Percentiles rank a stretch among this genome's conserved stretches.
Evolutionary conservation across 2,329 filamentous ascomycete genomes (phyloP).

Genomic region (Alternaria longipes): DNA sequence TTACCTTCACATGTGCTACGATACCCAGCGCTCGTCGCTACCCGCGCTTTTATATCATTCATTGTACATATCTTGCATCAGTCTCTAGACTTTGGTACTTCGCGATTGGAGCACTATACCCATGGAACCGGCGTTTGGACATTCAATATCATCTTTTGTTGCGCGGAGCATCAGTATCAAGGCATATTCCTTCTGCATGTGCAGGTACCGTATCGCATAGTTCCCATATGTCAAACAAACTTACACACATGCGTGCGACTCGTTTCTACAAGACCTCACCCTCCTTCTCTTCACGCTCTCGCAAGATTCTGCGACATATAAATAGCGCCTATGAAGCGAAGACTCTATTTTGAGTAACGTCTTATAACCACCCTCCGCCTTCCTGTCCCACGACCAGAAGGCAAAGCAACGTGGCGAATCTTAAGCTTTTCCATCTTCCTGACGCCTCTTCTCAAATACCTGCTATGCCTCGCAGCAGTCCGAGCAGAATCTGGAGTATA

Average conservation of each 20-base stretch:
- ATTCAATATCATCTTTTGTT: not conserved
- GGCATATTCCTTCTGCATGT: not conserved
- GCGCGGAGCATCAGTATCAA: not conserved
- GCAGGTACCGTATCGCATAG: not conserved
- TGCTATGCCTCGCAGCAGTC: conserved; percentile 10
- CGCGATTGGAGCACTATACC: not conserved
- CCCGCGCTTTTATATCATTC: not conserved
- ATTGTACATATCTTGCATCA: not conserved
- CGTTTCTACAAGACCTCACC: not conserved
- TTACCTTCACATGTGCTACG: not conserved
- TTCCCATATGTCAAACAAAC: not conserved
- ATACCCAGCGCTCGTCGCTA: not conserved
- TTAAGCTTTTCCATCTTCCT: conserved; percentile 6
- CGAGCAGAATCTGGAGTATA: conserved; percentile 8
- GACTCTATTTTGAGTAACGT: not conserved
- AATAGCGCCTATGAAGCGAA: not conserved
- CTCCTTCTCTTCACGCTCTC: not conserved
- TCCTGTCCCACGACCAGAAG: not conserved
- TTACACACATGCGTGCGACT: not conserved
- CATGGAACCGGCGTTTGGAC: not conserved
- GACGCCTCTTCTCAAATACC: conserved; percentile 12
- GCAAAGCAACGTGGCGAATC: not conserved
- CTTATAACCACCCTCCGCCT: not conserved
- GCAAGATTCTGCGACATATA: not conserved
- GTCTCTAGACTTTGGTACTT: not conserved